Base-by-base conservation (phyloP, 2,329 filamentous ascomycete genomes). In the Alternaria viburni region DNA sequence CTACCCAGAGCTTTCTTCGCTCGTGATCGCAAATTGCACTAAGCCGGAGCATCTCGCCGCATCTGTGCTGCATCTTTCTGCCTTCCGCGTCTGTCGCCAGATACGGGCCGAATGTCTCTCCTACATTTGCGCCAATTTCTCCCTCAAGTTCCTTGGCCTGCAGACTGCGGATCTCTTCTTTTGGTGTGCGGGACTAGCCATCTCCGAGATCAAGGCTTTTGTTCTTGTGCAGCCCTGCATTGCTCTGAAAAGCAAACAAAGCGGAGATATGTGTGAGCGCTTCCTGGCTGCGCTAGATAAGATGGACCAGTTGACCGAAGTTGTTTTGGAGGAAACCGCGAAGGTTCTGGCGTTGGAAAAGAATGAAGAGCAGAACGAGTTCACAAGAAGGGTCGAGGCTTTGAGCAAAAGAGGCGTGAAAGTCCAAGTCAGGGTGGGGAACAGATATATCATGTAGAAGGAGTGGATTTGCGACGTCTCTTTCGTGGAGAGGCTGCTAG, bases 91-190 rank as follows among this genome's bases (percentile, higher is more conserved):
- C 6, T 69, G 54, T 6, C 66, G 61, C 17, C 68, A 71, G 36
- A 59, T 74, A 15, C 70, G 73, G n/a, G 51, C 25, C 6, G 73
- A 76, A 64, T 57, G 65, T 1, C 46, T 75, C 19, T 69, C 69
- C 11, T 69, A 63, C 56, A 52, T 76, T 3, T 68, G 62, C 47
- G 54, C 58, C 5, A 70, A 19, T 26, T 70, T 71, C 23, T 12
- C 10, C 5, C 44, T 73, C 19, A 52, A 59, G 3, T 61, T 73
- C 11, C 13, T 51, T 10, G 36, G 64, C 36, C 28, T 66, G 36
- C 52, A 62, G 32, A 50, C 51, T 8, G 62, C 62, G 2, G 52
- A 50, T 25, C 19, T 57, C 1, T 69, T 74, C 44, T 49, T 74
- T 10, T 17, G 45, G 1, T 59, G 49, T 15, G 54, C 62, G 6